These are phyloP conservation scores for Collybiopsis confluens DNA, from an alignment of 768 basidiomycete species.

Conservation along the genomic window DNA sequence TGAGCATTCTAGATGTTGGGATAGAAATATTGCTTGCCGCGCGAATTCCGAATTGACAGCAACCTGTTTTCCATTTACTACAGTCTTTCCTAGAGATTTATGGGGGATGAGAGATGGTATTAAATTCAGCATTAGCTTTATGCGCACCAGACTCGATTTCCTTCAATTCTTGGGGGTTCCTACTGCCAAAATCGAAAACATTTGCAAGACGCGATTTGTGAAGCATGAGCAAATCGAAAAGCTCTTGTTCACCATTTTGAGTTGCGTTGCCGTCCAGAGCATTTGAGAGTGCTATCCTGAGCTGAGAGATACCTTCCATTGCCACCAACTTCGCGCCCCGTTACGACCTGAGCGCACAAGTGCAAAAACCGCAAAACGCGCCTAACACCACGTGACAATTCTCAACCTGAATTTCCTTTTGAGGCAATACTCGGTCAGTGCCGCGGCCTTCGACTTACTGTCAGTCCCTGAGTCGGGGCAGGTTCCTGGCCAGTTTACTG, in stretches of 20 bases:
- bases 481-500: no score
- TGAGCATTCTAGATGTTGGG: conserved; percentile 77
- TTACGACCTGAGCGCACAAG: not conserved
- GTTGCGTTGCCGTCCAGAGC: conserved; percentile 40
- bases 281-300: conserved; percentile 49
- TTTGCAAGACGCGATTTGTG: conserved; percentile 60
- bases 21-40: conserved; percentile 71
- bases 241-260: conserved; percentile 61
- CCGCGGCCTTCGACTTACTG: no score
- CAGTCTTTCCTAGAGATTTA: conserved; percentile 51
- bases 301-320: conserved; percentile 60
- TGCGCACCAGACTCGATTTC: conserved; percentile 64
- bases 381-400: not conserved
- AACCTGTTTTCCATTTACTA: conserved; percentile 59
- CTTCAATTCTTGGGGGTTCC: conserved; percentile 59
- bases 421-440: no score
- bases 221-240: conserved; percentile 70
- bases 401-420: no score
- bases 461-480: no score
- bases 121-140: no score
- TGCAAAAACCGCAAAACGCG: not conserved
- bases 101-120: no score
- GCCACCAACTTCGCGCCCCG: not conserved
- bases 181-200: conserved; percentile 62
- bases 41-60: conserved; percentile 78